Base-by-base conservation (phyloP, 1,139 yeast species). In the Eremothecium sinecaudum region DNA sequence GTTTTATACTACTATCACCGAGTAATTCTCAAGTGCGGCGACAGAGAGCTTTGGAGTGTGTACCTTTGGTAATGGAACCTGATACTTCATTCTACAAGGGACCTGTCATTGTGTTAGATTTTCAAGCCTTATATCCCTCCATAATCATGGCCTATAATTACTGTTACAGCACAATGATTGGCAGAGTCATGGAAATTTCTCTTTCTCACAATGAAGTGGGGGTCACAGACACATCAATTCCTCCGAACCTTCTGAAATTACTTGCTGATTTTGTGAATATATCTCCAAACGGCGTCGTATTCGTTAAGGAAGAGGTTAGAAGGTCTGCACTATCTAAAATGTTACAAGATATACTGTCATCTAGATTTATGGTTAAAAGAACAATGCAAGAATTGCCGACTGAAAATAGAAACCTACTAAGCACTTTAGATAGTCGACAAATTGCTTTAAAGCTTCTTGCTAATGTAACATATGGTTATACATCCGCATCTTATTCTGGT, bases 1-100 rank as follows among this genome's bases (percentile, higher is more conserved):
- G 79, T 49, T 73, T 70, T 36, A 56, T 90, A 27, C 56, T 86
- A 39, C 62, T 79, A 15, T 82, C 96, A 0, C 96, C 98, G 0
- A 75, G 84, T 21, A 79, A 80, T 48, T 64, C 68, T 32, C 84
- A 84, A 41, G 96, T 90, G 0, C 82, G 81, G 48, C 71, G 76
- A 35, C 94, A 87, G 68, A 77, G 78, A 47, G 81, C 97, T 0
- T 61, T 90, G 30, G 95, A 86, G 48, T 80, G 86, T 43, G 73
- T 90, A 6, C 95, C 98, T 0, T 63, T 90, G 37, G 83, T 90
- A 3, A 74, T 90, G 86, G 98, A 90, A 51, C 98, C 98, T 0
- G 73, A 73, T 26, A 75, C 94, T 4, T 75, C 74, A 26, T 82
- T 79, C 46, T 90, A 86, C 56, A 84, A 83, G 40, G 80, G 92